phyloP scores from a whole-genome alignment of 306 rosid genomes.

The Hippophae rhamnoides region DNA sequence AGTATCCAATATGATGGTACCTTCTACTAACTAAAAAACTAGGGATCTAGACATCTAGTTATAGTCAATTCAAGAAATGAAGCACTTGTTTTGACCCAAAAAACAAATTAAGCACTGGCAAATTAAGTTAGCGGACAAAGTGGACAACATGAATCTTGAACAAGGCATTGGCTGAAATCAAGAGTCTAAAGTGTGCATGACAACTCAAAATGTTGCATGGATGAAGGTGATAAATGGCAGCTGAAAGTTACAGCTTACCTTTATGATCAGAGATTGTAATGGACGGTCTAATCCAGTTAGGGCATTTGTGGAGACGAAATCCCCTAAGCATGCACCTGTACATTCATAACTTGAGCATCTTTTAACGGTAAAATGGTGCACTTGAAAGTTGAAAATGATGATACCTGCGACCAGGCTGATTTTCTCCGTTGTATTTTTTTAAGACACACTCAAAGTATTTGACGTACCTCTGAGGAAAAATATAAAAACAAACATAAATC shows the following conservation, averaged over 20 bases:
- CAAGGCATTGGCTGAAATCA: not conserved
- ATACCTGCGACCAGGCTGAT: constrained; percentile 73
- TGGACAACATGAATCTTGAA: no score
- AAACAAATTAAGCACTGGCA: no score
- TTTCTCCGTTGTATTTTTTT: constrained; percentile 55
- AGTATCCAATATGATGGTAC: no score
- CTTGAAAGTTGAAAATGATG: constrained; percentile 6
- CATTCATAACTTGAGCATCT: constrained; percentile 19
- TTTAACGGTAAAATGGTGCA: constrained; percentile 9
- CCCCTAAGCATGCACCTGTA: constrained; percentile 91
- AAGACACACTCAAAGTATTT: constrained; percentile 66
- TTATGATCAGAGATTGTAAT: constrained; percentile 73
- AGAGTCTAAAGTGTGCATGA: not conserved
- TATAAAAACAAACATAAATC: constrained; percentile 21
- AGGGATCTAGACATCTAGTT: not conserved
- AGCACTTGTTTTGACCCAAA: not conserved
- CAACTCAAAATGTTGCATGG: not conserved
- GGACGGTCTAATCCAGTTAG: constrained; percentile 82
- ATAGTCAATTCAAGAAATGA: not conserved
- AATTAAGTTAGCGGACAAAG: no score
- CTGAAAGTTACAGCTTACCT: constrained; percentile 31
- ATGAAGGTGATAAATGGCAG: not conserved
- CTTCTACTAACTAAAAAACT: not conserved
- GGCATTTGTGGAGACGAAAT: constrained; percentile 85
- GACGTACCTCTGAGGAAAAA: constrained; percentile 65